Base-by-base conservation (phyloP, 768 basidiomycete species). In the Suillus brevipes region DNA sequence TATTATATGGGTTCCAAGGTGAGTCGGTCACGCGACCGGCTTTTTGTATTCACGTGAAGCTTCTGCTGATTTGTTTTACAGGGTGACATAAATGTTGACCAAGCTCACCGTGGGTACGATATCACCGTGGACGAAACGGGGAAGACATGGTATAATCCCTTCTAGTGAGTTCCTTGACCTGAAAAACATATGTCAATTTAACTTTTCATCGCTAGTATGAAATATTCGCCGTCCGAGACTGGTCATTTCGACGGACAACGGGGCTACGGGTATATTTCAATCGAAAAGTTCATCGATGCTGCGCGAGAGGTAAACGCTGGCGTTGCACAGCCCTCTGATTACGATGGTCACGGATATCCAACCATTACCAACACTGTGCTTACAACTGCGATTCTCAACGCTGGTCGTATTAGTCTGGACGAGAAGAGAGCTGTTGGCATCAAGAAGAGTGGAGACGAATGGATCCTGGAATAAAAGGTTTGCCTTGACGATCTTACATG, bases 1-100 rank as follows among this genome's bases (percentile, higher is more conserved):
- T 94, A 96, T 78, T 96, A 95, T 78, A 93, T 96, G 91, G 95
- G 85, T 58, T 90, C 93, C 80, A 96, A 93, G 83, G 93, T 88
- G 61, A 9, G 76, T 64, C 23, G 25, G 12, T 61, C 28, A 18
- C 59, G 61, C 57, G 12, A 38, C 43, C 18, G 57, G 18, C 28
- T 36, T 50, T 49, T 36, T 69, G 40, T 53, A 56, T 55, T 50
- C 28, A 40, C 36, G 53, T 52, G 58, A 42, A 23, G 13, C 16
- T 36, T 43, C 47, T 23, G 9, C 12, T 59, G 10, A 20, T 14
- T 31, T 62, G 28, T 34, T 42, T 59, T 69, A 25, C 74, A 94
- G 92, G 95, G 95, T 28, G 95, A 97, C 68, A 92, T 97, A 75
- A 87, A 83, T 63, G 90, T 97, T 66, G 94, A 97, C 81, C 95